These are phyloP conservation scores for Trichoderma gamsii DNA, from an alignment of 495 filamentous ascomycete genomes.

Conservation along the genomic window DNA sequence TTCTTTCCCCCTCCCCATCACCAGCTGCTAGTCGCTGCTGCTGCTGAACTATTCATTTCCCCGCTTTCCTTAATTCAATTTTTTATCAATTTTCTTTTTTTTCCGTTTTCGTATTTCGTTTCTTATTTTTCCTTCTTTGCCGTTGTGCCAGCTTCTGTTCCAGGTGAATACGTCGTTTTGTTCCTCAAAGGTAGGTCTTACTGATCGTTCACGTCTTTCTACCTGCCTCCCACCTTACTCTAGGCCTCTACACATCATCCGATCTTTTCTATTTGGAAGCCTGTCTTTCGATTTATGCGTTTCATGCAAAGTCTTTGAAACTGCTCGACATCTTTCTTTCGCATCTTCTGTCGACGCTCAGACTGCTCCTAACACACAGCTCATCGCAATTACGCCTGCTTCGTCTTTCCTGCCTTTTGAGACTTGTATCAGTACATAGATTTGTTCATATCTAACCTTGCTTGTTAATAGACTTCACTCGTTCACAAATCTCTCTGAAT, in stretches of 20 bases:
- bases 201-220: background rate
- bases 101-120: background rate
- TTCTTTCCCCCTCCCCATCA: background rate
- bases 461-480: background rate
- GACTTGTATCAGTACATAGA: background rate
- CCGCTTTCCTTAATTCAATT: slow-evolving; percentile 4
- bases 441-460: background rate
- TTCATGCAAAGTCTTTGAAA: background rate
- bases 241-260: background rate
- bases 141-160: background rate
- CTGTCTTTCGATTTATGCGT: background rate
- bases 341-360: background rate
- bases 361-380: background rate
- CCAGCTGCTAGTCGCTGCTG: slow-evolving; percentile 9
- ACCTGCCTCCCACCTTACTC: background rate
- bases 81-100: background rate
- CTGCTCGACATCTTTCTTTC: background rate
- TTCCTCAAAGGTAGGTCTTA: background rate
- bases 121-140: background rate
- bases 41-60: background rate
- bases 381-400: background rate
- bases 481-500: background rate
- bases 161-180: background rate
- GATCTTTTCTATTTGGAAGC: background rate
- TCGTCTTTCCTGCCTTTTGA: background rate